A percentile compares a stretch with the other conserved stretches of the same genome.
phyloP scores from a whole-genome alignment of 768 basidiomycete species.

The Pholiota conissans region DNA sequence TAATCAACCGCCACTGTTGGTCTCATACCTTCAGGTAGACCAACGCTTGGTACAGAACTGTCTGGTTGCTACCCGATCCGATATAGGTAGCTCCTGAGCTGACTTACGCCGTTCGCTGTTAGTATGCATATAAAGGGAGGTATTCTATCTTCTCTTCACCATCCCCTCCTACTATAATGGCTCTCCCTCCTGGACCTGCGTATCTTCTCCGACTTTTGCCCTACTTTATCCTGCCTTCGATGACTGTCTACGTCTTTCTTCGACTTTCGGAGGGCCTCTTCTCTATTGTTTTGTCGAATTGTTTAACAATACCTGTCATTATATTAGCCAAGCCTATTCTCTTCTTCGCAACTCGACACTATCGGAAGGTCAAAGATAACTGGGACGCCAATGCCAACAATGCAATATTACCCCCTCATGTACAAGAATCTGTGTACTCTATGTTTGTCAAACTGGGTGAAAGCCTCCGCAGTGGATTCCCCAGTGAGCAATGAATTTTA shows the following conservation, averaged over 20 bases:
- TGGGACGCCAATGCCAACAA: slow-evolving; percentile 10
- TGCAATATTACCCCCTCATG: slow-evolving; percentile 14
- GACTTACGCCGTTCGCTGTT: too few species aligned
- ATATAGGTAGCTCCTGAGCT: too few species aligned
- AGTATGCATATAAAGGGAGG: too few species aligned
- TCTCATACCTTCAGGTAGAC: too few species aligned
- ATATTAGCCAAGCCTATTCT: slow-evolving; percentile 12
- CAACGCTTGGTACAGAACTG: too few species aligned
- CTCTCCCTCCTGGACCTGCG: slow-evolving; percentile 16
- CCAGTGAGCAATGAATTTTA: slow-evolving; percentile 22
- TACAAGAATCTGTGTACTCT: slow-evolving; percentile 10
- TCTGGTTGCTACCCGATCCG: too few species aligned
- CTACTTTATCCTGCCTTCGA: slow-evolving; percentile 14
- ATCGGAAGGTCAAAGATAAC: slow-evolving; percentile 9
- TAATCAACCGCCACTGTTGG: too few species aligned
- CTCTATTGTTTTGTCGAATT: neutral
- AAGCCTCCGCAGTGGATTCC: slow-evolving; percentile 28
- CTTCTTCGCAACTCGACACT: slow-evolving; percentile 8
- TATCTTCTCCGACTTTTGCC: slow-evolving; percentile 17
- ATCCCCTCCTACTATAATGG: too few species aligned
- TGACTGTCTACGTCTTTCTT: slow-evolving; percentile 8
- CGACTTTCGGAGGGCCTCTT: neutral
- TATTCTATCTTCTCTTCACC: too few species aligned
- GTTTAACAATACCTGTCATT: slow-evolving; percentile 5
- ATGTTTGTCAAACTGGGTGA: slow-evolving; percentile 9